Evolutionary conservation across 2,329 filamentous ascomycete species (phyloP).

Genomic region (Teratosphaeria pseudoeucalypti): DNA sequence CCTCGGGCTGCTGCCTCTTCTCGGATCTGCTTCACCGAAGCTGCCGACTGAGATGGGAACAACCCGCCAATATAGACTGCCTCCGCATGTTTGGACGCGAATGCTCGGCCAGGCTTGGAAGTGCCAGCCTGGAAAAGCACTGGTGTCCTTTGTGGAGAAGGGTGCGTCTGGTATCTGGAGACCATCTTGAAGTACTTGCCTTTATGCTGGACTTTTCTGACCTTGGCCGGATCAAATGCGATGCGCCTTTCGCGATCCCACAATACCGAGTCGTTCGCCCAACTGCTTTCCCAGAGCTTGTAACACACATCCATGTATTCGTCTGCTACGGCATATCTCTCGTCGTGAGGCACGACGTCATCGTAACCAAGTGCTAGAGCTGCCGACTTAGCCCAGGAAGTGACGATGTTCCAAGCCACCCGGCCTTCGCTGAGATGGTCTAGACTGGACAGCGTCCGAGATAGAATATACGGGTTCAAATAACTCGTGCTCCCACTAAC

Average conservation of each 20-base stretch:
- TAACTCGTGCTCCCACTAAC: conserved; percentile 60
- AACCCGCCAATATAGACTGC: conserved; percentile 48
- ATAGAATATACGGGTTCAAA: conserved; percentile 58
- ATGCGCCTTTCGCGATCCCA: conserved; percentile 41
- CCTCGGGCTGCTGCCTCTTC: conserved; percentile 42
- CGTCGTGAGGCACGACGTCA: conserved; percentile 32
- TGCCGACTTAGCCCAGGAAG: conserved; percentile 45
- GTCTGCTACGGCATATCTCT: conserved; percentile 53
- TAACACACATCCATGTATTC: conserved; percentile 52
- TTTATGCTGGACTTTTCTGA: conserved; percentile 40
- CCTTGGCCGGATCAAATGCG: conserved; percentile 47
- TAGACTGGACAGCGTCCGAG: conserved; percentile 53
- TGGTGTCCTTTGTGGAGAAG: conserved; percentile 50
- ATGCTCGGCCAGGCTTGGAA: conserved; percentile 53
- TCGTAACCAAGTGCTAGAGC: conserved; percentile 35
- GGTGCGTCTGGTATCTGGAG: conserved; percentile 40
- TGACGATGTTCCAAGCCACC: conserved; percentile 45
- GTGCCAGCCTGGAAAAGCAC: conserved; percentile 62
- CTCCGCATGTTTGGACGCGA: conserved; percentile 61
- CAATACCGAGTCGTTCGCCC: conserved; percentile 26
- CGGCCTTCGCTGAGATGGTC: conserved; percentile 59
- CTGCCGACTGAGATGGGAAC: conserved; percentile 18
- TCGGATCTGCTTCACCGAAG: conserved; percentile 43
- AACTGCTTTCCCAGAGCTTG: conserved; percentile 20
- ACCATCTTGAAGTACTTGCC: conserved; percentile 35